Evolutionary conservation across 495 filamentous ascomycete genomes (phyloP).

Genomic region (Xylaria curta): DNA sequence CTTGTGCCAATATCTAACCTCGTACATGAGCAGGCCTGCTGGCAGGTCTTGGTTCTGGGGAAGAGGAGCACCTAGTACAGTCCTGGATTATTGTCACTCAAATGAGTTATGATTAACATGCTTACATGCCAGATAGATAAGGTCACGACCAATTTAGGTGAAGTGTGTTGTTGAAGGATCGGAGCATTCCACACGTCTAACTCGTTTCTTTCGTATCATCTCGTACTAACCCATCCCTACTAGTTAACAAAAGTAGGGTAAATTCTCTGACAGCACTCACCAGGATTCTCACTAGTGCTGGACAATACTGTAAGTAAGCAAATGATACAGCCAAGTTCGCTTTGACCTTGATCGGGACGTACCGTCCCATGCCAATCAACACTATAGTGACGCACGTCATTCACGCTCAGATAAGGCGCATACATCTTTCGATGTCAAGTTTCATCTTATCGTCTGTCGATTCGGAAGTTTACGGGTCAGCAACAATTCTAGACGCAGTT

Average conservation of each 20-base stretch:
- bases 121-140: background rate
- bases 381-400: background rate
- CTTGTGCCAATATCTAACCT: background rate
- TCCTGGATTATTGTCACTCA: background rate
- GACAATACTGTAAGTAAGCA: background rate
- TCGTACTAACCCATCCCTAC: background rate
- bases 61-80: background rate
- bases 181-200: background rate
- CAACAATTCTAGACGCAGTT: background rate
- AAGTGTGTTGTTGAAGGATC: slow-evolving; percentile 7
- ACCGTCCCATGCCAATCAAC: slow-evolving; percentile 10
- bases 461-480: background rate
- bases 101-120: background rate
- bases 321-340: background rate
- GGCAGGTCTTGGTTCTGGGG: background rate
- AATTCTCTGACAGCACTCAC: background rate
- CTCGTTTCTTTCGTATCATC: background rate
- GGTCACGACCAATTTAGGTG: background rate
- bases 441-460: background rate
- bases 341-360: background rate
- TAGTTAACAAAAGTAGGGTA: background rate
- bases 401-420: background rate
- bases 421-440: background rate
- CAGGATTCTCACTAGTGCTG: background rate
- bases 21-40: background rate